Evolutionary conservation across 1,284 basidiomycete genomes (phyloP).

Genomic region (Cutaneotrichosporon sp.): DNA sequence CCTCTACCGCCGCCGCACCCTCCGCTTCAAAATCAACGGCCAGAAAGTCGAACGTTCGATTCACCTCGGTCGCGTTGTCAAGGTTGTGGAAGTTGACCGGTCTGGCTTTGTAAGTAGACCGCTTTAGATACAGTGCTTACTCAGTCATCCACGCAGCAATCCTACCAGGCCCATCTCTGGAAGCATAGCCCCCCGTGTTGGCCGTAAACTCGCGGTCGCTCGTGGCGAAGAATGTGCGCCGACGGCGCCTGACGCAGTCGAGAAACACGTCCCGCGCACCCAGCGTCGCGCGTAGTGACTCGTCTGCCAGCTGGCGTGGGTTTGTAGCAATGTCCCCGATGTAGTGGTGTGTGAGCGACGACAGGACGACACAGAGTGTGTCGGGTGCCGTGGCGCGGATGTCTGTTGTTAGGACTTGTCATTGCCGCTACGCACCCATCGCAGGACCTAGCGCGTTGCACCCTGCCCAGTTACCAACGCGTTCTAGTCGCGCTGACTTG

Average conservation of each 20-base stretch:
- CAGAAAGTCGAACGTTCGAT: slow-evolving; percentile 24
- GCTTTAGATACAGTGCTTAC: slow-evolving; percentile 21
- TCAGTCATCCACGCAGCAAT: slow-evolving; percentile 31
- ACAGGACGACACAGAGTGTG: slow-evolving; percentile 27
- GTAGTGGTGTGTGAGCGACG: slow-evolving; percentile 33
- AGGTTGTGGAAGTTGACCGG: slow-evolving; percentile 34
- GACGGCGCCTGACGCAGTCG: slow-evolving; percentile 18
- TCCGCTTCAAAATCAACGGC: slow-evolving; percentile 26
- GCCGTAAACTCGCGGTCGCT: slow-evolving; percentile 16
- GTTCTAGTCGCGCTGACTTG: slow-evolving; percentile 17
- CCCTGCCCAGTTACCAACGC: slow-evolving; percentile 42
- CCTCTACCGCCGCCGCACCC: slow-evolving; percentile 5
- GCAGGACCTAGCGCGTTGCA: slow-evolving; percentile 30
- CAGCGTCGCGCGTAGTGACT: slow-evolving; percentile 25
- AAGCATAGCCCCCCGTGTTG: slow-evolving; percentile 23
- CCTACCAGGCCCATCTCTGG: slow-evolving; percentile 18
- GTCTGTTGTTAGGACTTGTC: slow-evolving; percentile 23
- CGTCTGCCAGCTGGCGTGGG: slow-evolving; percentile 20
- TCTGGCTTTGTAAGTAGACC: slow-evolving; percentile 5
- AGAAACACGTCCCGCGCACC: slow-evolving; percentile 32
- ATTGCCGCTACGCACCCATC: slow-evolving; percentile 29
- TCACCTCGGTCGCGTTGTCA: slow-evolving; percentile 32
- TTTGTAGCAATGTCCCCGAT: slow-evolving; percentile 23
- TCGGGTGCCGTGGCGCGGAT: slow-evolving; percentile 21
- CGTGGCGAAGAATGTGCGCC: slow-evolving; percentile 7